Conservation (phyloP, 108 stramenopile species). For the Pseudonitzschia multiseries region DNA sequence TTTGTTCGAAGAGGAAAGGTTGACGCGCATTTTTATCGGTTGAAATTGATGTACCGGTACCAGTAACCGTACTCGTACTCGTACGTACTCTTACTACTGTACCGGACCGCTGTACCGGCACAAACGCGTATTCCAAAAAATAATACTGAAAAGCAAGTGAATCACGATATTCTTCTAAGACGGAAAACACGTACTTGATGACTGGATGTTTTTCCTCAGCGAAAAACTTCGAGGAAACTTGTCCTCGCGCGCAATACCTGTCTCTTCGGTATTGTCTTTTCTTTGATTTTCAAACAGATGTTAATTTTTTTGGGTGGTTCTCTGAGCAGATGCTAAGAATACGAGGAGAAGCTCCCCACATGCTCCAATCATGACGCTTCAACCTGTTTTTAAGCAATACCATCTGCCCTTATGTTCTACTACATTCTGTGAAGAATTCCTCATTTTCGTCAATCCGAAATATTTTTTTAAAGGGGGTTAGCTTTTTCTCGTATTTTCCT, state of each 20-base stretch:
- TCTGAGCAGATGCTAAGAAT: background rate
- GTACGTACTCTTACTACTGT: no score
- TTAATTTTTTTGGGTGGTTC: background rate
- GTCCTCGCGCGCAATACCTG: no score
- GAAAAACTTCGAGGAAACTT: background rate
- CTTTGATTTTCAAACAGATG: background rate
- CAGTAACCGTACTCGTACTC: no score
- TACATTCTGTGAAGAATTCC: background rate
- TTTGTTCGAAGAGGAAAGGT: background rate
- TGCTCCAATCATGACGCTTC: background rate
- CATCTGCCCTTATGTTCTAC: conserved; percentile 7
- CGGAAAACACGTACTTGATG: conserved; percentile 9
- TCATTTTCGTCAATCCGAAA: background rate
- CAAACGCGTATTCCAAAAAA: no score
- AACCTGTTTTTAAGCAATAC: background rate
- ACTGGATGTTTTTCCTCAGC: conserved; percentile 4
- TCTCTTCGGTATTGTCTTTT: background rate
- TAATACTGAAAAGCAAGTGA: background rate
- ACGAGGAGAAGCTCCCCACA: background rate
- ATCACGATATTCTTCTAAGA: conserved; percentile 5
- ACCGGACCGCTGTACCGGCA: no score
- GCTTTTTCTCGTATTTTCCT: background rate
- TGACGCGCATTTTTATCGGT: no score
- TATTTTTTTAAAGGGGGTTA: background rate
- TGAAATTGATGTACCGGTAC: no score